Base-by-base conservation (phyloP, 305 asterid genomes). In the Fraxinus angustifolia region DNA sequence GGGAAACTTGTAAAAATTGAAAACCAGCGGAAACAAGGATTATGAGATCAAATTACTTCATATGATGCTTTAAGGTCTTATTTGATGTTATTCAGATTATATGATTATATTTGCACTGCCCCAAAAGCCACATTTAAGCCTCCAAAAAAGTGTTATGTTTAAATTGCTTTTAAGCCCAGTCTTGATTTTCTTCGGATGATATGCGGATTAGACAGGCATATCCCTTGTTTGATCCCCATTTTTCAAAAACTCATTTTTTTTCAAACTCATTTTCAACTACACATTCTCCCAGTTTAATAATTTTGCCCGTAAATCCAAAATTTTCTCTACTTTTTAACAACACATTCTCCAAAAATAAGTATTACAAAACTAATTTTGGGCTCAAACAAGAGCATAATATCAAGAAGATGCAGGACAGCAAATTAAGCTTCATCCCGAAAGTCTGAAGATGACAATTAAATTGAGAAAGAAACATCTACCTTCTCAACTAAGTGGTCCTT, bases 401-500 rank as follows among this genome's bases (percentile, higher is more conserved):
- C 8, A 12, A 67, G 17, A 12, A 28, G 36, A 28, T 30, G 35
- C 11, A 17, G 30, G 30, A 58, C 70, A 0, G 12, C 14, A 2
- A 67, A 26, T 26, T 53, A 38, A 38, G 45, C 50, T 70, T 50
- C 60, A 21, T 35, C 75, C 45, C 58, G 31, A 78, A 28, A 73
- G 30, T 8, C 26, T 3, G 35, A 48, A 78, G 80, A 14, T 8
- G 23, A 78, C 53, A 58, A 48, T 67, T 30, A 80, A 75, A 74
- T 78, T 79, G 75, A 79, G 65, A 83, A 79, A 75, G 79, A 73
- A 82, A 8, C 33, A 79, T 86, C 87, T 80, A 80, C 98, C 93
- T 90, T 88, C 86, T 91, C 95, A 76, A 91, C 83, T 75, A 93
- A 85, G 16, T 88, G 80, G 19, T 87, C 93, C 83, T 92, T 90